These are phyloP conservation scores for Drechslerella dactyloides DNA, from an alignment of 2,329 filamentous ascomycete species.

Conservation along the genomic window DNA sequence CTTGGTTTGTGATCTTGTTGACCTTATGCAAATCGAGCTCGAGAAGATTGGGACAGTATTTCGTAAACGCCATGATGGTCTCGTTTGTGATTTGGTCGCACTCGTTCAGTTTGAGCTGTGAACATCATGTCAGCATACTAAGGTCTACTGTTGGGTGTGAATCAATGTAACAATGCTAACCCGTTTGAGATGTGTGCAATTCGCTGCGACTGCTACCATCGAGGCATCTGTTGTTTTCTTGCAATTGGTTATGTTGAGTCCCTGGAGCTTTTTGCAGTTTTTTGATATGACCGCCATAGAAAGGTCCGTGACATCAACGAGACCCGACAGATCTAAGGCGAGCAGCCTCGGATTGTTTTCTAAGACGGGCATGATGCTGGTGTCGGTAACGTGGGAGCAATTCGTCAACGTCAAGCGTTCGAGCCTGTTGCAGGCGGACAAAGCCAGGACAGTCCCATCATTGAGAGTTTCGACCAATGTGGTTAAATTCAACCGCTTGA, in stretches of 20 bases:
- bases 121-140: conserved; percentile 55
- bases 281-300: conserved; percentile 79
- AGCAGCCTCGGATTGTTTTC: conserved; percentile 79
- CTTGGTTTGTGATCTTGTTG: conserved; percentile 77
- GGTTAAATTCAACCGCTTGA: conserved; percentile 90
- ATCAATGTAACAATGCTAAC: conserved; percentile 50
- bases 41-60: conserved; percentile 87
- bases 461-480: conserved; percentile 76
- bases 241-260: conserved; percentile 89
- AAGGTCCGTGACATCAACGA: conserved; percentile 78
- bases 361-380: conserved; percentile 79
- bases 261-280: conserved; percentile 84
- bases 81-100: conserved; percentile 83
- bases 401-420: conserved; percentile 92
- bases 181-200: conserved; percentile 76
- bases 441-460: conserved; percentile 84
- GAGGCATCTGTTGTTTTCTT: conserved; percentile 84
- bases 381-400: conserved; percentile 83
- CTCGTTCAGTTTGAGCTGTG: conserved; percentile 88
- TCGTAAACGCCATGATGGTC: conserved; percentile 82
- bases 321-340: conserved; percentile 85
- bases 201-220: conserved; percentile 78
- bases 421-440: conserved; percentile 84
- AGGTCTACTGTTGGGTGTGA: background rate
- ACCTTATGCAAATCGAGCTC: conserved; percentile 96